Base-by-base conservation (phyloP, 106 monocot species). In the Vanilla planifolia region DNA sequence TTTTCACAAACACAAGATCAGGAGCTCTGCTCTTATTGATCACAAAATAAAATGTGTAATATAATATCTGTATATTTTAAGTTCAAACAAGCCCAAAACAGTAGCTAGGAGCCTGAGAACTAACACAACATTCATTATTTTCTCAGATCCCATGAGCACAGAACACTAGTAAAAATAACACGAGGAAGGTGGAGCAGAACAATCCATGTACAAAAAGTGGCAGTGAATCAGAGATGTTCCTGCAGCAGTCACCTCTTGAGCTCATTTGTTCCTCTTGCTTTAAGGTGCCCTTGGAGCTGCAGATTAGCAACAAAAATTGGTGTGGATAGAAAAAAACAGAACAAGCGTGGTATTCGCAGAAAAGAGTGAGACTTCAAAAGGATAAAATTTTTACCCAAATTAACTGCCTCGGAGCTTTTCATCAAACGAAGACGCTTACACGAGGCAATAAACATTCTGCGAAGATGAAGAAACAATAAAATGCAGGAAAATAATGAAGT, bases 361-460 rank as follows among this genome's bases (percentile, higher is more conserved):
- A 16, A 25, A 11, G 26, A 8, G 8, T 50, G 21, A 11, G 7
- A 50, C 24, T 9, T 6, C 22, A 7, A 57, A 57, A 34, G 7
- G 48, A 19, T 5, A 24, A 25, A 36, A 0, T 33, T 6, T 19
- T 65, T 74, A 93, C 92, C 84, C 77, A 93, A 50, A 68, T 88
- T 85, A 51, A 84, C 74, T 61, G 80, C 88, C 70, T 88, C 92
- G n/a, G 92, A 93, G 61, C 88, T 79, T 51, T 88, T 93, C 92
- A 93, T 88, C 67, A 93, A 28, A 15, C 92, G 84, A 15, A 93
- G 72, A 11, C 92, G 84, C 73, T 85, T 81, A 81, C 88, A 93
- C 7, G 85, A 81, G 55, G 71, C 79, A 43, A 93, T 71, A 77
- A 93, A 93, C 86, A 86, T 86, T 69, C 86, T 86, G 78, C 44